These are phyloP conservation scores for Fusarium newnesense DNA, from an alignment of 2,329 filamentous ascomycete genomes.

Conservation along the genomic window DNA sequence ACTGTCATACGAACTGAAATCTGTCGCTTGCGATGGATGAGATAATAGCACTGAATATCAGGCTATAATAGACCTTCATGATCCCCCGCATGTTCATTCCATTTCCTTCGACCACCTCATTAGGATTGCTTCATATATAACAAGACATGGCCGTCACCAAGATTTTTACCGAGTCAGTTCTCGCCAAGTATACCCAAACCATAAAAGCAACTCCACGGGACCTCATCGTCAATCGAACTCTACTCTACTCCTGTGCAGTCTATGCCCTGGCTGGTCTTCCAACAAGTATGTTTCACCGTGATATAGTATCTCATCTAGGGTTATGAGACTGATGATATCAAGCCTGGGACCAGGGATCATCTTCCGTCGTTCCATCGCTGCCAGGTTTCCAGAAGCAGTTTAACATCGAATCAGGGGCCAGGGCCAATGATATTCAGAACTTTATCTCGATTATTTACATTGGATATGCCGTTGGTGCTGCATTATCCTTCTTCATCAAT, in stretches of 20 bases:
- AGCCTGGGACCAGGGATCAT: neutral
- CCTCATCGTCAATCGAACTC: neutral
- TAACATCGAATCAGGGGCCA: neutral
- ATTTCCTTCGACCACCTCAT: neutral
- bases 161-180: neutral
- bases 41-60: neutral
- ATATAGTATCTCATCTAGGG: too few relatives aligned
- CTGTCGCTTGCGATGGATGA: neutral
- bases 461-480: neutral
- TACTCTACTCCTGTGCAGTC: neutral
- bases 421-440: neutral
- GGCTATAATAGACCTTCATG: neutral
- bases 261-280: neutral
- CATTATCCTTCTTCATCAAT: neutral
- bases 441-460: neutral
- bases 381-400: neutral
- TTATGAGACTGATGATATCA: accelerated
- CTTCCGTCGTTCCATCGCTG: neutral
- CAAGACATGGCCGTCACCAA: neutral
- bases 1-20: neutral
- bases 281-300: neutral
- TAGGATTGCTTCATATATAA: accelerated
- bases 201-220: neutral
- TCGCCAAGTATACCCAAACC: neutral
- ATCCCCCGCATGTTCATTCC: accelerated